Evolutionary conservation across 2,329 filamentous ascomycete genomes (phyloP).

Genomic region (Fusarium albidum): DNA sequence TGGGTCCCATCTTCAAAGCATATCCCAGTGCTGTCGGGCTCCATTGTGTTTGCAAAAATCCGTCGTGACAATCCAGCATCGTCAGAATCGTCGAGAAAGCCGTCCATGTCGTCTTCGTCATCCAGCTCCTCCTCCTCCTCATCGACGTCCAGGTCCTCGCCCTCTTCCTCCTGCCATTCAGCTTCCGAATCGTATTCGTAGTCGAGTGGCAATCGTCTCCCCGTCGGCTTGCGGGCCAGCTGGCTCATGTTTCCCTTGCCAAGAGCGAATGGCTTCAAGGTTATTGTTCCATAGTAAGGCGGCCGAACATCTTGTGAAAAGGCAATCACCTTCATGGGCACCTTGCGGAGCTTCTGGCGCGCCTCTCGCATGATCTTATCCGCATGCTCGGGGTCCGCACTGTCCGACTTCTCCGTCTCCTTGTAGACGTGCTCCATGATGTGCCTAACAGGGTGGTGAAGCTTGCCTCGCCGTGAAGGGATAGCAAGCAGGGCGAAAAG

Average conservation of each 20-base stretch:
- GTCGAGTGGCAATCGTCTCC: conserved; percentile 68
- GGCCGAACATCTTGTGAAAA: conserved; percentile 73
- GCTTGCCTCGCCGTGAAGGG: conserved; percentile 53
- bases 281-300: conserved; percentile 77
- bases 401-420: conserved; percentile 52
- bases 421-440: conserved; percentile 66
- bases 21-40: conserved; percentile 80
- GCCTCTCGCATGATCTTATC: conserved; percentile 45
- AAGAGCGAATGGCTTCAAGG: conserved; percentile 60
- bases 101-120: conserved; percentile 86
- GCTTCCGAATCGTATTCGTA: conserved; percentile 90
- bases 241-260: conserved; percentile 56
- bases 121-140: conserved; percentile 75
- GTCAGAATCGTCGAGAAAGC: conserved; percentile 88
- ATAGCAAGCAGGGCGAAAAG: conserved; percentile 56
- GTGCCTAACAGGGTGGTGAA: conserved; percentile 63
- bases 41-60: conserved; percentile 72
- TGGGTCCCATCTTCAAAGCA: conserved; percentile 76
- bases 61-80: conserved; percentile 65
- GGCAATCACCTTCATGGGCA: conserved; percentile 70
- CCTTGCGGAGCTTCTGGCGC: conserved; percentile 53
- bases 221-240: conserved; percentile 63
- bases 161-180: conserved; percentile 82
- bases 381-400: conserved; percentile 45
- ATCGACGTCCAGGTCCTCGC: conserved; percentile 74